Base-by-base conservation (phyloP, 306 rosid species). In the Boehmeria nivea region DNA sequence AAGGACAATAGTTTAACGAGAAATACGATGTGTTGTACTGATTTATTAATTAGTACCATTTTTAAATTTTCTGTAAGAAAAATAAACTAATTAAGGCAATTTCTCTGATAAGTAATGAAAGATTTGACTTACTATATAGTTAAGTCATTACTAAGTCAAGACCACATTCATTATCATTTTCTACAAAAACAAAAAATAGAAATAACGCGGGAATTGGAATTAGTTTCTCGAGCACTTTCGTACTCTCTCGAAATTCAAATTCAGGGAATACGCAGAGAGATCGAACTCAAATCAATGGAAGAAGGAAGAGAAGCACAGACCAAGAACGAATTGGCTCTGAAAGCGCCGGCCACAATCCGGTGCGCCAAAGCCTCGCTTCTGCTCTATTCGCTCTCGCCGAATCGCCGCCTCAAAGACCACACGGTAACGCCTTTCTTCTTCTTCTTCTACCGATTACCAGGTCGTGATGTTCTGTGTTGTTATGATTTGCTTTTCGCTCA, bases 301-400 rank as follows among this genome's bases (percentile, higher is more conserved):
- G 24, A n/a, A 26, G 23, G 15, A 21, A 18, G 26, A 12, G 63
- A 54, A 3, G 65, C 61, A 56, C 73, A 79, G 54, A 56, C 68
- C 50, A 46, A 46, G 18, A 69, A 45, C 37, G 76, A 47, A 59
- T 4, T 31, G 36, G 63, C 59, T 36, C 56, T 43, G 71, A 56
- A 55, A 62, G 70, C 77, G 34, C 64, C 17, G 57, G 45, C 24
- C 5, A 68, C 69, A 2, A 60, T 67, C 31, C 83, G 79, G 16
- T 75, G 85, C 36, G 36, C 36, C 60, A 86, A 80, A 64, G 89
- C 80, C 7, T 81, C 83, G 6, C 17, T 80, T 51, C 66, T 86
- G 54, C 78, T 82, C 37, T 66, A 68, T 11, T 18, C 65, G 20
- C 66, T 82, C 3, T 37, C 40, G 17, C 59, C 60, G 6, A 44